Conservation (phyloP, 495 filamentous ascomycete species). For the Jackrogersella multiformis region DNA sequence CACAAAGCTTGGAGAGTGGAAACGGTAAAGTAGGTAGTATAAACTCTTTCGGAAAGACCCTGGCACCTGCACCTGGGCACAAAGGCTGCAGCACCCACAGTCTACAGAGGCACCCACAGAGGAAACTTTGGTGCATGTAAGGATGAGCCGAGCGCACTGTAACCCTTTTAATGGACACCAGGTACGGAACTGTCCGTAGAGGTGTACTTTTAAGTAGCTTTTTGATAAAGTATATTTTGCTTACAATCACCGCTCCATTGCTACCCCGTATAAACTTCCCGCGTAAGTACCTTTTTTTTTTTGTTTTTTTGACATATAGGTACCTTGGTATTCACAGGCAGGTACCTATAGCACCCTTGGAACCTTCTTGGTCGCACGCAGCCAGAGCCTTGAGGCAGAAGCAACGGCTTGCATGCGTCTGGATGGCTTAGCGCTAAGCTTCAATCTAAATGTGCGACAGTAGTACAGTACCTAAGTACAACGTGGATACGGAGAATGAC, state of each 20-base stretch:
- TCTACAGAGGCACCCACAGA: conserved; percentile 17
- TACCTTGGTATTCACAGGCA: no score
- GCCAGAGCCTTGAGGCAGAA: conserved; percentile 25
- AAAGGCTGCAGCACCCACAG: conserved; percentile 27
- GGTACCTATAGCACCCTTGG: no score
- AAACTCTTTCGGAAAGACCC: conserved; percentile 42
- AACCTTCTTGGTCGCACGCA: conserved; percentile 24
- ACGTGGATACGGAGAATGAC: conserved; percentile 1
- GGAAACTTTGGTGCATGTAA: conserved; percentile 22
- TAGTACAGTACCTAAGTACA: conserved; percentile 25
- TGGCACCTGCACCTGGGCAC: conserved; percentile 17
- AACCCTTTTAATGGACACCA: conserved; percentile 31
- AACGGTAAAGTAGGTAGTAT: no score
- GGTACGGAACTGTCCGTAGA: no score
- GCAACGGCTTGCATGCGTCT: conserved; percentile 28
- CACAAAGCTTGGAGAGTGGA: conserved; percentile 33
- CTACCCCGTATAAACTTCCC: not conserved
- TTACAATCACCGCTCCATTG: not conserved
- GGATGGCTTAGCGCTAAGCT: conserved; percentile 37
- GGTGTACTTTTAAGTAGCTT: conserved; percentile 2
- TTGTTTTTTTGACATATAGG: not conserved
- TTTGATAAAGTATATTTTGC: not conserved
- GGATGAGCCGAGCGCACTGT: conserved; percentile 27
- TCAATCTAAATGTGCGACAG: conserved; percentile 40
- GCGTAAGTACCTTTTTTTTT: conserved; percentile 7